A percentile compares a stretch with the other conserved stretches of the same genome.
These are phyloP conservation scores for Ogataea allantospora DNA, from an alignment of 805 yeast genomes.

Conservation along the genomic window DNA sequence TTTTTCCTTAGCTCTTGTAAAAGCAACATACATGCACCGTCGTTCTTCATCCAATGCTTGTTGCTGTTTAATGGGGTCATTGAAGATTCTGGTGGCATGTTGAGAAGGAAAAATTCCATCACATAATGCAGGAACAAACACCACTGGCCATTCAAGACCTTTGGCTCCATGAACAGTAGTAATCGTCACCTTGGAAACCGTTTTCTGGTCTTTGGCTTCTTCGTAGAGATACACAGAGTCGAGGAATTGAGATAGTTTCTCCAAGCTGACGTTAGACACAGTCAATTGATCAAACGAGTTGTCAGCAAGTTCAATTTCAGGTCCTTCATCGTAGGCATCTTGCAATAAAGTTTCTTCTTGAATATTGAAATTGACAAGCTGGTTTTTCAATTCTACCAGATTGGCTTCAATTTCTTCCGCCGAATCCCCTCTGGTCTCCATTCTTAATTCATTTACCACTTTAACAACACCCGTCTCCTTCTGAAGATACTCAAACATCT, in stretches of 20 bases:
- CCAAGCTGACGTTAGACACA: constrained; percentile 20
- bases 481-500: constrained; percentile 24
- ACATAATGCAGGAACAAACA: constrained; percentile 70
- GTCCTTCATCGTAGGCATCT: constrained; percentile 22
- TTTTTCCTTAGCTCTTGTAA: constrained; percentile 71
- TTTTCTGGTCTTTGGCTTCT: constrained; percentile 15
- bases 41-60: constrained; percentile 58
- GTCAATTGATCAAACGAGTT: constrained; percentile 9
- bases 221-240: constrained; percentile 35
- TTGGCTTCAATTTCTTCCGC: constrained; percentile 24
- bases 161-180: constrained; percentile 92
- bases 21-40: constrained; percentile 82
- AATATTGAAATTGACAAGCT: constrained; percentile 27
- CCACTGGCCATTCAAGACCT: constrained; percentile 95
- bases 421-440: constrained; percentile 20
- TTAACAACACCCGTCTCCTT: constrained; percentile 22
- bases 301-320: constrained; percentile 22
- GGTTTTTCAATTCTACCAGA: constrained; percentile 29
- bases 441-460: constrained; percentile 17
- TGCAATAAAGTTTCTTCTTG: constrained; percentile 24
- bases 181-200: constrained; percentile 34
- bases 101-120: constrained; percentile 66
- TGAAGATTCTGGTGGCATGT: constrained; percentile 35
- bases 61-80: constrained; percentile 22
- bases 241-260: constrained; percentile 30